Evolutionary conservation across 306 rosid species (phyloP), one percentile per base, ranked within the genome.

Genomic region (Sicyos edulis): DNA sequence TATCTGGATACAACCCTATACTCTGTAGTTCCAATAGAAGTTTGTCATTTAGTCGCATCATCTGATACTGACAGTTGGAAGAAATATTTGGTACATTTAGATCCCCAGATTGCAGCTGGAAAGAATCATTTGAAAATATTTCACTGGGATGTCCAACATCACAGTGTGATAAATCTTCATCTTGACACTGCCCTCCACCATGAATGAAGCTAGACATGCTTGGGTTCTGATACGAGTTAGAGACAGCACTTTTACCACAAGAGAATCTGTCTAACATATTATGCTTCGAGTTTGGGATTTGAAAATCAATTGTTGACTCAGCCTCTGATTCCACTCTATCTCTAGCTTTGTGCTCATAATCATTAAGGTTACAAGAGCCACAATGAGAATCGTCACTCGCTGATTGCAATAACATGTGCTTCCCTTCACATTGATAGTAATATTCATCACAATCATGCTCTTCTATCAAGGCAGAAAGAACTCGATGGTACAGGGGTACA

Each of bases 311-410:
- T 49, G 74, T 76, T 4, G 96, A 90, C 82, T 92, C 98, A 76
- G 82, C 95, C 80, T 92, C 98, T 76, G 86, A 85, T 73, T 92
- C 96, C 70, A 88, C 77, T 81, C 85, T 84, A 69, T 89, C 96
- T 82, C 89, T 78, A 77, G 88, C 95, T 88, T 81, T 89, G 82
- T 89, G 83, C 68, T 88, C 98, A 78, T 85, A 78, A 52, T 88
- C 98, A 54, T 80, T 79, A 62, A 78, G 96, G 83, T 85, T 89
- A 89, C 95, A 89, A 51, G 97, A 89, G 69, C 89, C 92, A 76
- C 96, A 86, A 74, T 85, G 91, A 83, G 98, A 92, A 85, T 90
- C 96, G 79, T 92, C 98, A 83, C 96, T 88, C 0, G 84, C 83
- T 81, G 80, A 81, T 77, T 90, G 96, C 49, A 89, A 77, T 74